phyloP scores from a whole-genome alignment of 768 basidiomycete species.

The Pleurotus eryngii region DNA sequence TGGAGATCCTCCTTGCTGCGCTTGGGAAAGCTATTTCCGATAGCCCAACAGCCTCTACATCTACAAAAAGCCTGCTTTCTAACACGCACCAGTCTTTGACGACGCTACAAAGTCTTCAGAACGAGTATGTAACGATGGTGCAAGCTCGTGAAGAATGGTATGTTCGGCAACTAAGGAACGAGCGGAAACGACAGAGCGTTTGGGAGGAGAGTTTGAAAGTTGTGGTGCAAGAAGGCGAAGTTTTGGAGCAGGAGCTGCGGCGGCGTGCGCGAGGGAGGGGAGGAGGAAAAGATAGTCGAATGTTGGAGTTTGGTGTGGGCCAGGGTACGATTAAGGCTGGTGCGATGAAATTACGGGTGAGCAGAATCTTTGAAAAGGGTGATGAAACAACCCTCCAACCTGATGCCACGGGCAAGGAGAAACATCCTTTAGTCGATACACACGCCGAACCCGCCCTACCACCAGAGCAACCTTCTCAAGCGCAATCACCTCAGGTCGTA shows the following conservation, averaged over 20 bases:
- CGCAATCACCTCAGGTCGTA: not conserved
- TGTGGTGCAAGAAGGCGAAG: slow-evolving; percentile 84
- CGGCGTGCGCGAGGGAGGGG: slow-evolving; percentile 42
- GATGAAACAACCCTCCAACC: not conserved
- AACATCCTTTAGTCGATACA: not conserved
- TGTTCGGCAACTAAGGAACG: slow-evolving; percentile 58
- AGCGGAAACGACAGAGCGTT: slow-evolving; percentile 58
- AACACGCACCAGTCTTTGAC: slow-evolving; percentile 61
- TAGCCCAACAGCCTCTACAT: slow-evolving; percentile 29
- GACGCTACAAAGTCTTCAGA: slow-evolving; percentile 55
- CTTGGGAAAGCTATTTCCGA: slow-evolving; percentile 32
- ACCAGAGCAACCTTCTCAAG: not conserved
- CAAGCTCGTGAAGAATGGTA: slow-evolving; percentile 83
- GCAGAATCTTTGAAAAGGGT: slow-evolving; percentile 2
- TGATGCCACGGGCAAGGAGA: not conserved
- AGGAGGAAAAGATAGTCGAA: slow-evolving; percentile 54
- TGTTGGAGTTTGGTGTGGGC: slow-evolving; percentile 20
- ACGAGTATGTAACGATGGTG: slow-evolving; percentile 66
- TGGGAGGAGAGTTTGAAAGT: slow-evolving; percentile 92
- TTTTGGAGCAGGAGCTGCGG: slow-evolving; percentile 76
- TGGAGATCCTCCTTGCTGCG: slow-evolving; percentile 73
- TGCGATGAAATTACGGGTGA: slow-evolving; percentile 15
- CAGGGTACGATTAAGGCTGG: slow-evolving; percentile 4
- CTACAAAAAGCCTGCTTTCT: slow-evolving; percentile 20
- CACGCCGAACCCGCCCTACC: not conserved